phyloP scores from a whole-genome alignment of 2,329 filamentous ascomycete genomes.

The Apiospora marii region DNA sequence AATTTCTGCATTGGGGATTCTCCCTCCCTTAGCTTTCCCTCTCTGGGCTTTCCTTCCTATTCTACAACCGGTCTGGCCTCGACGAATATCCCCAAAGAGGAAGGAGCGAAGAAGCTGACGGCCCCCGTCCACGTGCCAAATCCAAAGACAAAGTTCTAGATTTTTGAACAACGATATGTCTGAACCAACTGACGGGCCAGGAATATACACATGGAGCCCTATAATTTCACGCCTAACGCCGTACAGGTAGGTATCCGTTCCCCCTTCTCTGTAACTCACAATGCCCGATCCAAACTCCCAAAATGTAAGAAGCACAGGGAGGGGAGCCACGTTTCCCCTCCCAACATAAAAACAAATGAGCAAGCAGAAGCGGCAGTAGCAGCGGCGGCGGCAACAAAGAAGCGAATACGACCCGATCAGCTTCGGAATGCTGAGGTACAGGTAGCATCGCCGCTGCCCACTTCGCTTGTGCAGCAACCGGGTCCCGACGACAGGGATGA shows the following conservation, averaged over 20 bases:
- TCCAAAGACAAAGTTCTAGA: not conserved
- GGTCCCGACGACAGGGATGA: not conserved
- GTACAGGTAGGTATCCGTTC: not conserved
- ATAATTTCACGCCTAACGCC: not conserved
- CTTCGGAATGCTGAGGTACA: not conserved
- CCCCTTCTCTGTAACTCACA: not conserved
- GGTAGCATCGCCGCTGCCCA: not conserved
- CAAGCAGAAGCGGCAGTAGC: not conserved
- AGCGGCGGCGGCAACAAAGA: not conserved
- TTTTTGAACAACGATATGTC: too few species aligned
- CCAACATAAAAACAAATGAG: not conserved
- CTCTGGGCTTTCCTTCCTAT: not conserved
- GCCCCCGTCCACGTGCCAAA: not conserved
- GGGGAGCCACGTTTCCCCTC: not conserved
- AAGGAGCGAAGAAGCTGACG: not conserved
- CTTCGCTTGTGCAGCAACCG: not conserved
- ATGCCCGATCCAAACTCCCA: not conserved
- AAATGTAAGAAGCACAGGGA: not conserved
- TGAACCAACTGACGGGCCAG: not conserved
- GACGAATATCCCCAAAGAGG: not conserved
- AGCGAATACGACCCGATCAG: constrained; percentile 11
- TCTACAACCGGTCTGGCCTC: not conserved
- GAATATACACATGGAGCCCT: not conserved
- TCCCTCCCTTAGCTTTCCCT: not conserved
- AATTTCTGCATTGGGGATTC: not conserved